Percentiles rank a stretch among this genome's conserved stretches.
These are phyloP conservation scores for Aspergillus oerlinghausenensis DNA, from an alignment of 2,329 filamentous ascomycete genomes.

Conservation along the genomic window DNA sequence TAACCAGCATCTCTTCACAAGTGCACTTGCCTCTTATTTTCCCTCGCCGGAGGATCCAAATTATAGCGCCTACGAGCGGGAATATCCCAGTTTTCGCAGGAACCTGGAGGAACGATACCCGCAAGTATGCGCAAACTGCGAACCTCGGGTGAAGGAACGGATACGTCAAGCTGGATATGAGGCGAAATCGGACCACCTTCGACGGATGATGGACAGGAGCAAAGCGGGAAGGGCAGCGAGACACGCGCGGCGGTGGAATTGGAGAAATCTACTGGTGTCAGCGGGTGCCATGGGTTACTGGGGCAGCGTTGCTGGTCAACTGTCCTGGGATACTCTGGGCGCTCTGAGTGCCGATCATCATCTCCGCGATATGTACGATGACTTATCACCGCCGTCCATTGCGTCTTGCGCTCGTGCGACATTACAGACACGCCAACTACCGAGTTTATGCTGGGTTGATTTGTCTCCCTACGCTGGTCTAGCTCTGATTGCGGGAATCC, in stretches of 20 bases:
- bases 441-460: constrained; percentile 25
- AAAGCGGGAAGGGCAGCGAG: constrained; percentile 32
- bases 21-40: constrained; percentile 74
- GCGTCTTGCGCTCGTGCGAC: constrained; percentile 19
- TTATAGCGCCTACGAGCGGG: constrained; percentile 63
- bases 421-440: constrained; percentile 16
- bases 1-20: constrained; percentile 79
- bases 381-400: constrained; percentile 14
- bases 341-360: constrained; percentile 21
- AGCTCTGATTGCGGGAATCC: constrained; percentile 38
- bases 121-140: constrained; percentile 78
- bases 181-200: constrained; percentile 75
- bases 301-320: constrained; percentile 40
- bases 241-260: constrained; percentile 34
- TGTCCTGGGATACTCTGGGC: constrained; percentile 39
- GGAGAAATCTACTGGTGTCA: constrained; percentile 41
- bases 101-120: constrained; percentile 80
- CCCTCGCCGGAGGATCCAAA: constrained; percentile 61
- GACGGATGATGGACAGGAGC: constrained; percentile 67
- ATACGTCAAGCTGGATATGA: constrained; percentile 71
- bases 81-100: constrained; percentile 65
- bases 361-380: constrained; percentile 8
- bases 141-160: constrained; percentile 64
- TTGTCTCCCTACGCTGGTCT: constrained; percentile 32
- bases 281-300: constrained; percentile 42